A percentile compares a stretch with the other conserved stretches of the same genome.
phyloP scores from a whole-genome alignment of 2,329 filamentous ascomycete species.

The Tolypocladium amazonense region DNA sequence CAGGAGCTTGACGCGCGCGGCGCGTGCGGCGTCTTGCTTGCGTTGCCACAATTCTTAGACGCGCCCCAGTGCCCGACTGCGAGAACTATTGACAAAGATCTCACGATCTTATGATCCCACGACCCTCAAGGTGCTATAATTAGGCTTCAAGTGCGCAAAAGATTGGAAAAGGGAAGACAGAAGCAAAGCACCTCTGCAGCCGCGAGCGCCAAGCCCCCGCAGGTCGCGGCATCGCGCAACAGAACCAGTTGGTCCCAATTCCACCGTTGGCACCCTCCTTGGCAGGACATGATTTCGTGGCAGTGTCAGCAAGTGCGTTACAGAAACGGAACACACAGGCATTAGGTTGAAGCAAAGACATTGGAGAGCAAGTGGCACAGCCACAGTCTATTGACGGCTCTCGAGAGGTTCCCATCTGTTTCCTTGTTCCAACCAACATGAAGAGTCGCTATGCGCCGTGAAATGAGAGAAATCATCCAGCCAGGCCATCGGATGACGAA shows the following conservation, averaged over 20 bases:
- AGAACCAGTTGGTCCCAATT: neutral
- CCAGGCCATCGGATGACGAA: neutral
- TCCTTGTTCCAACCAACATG: neutral
- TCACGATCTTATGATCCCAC: too few species aligned
- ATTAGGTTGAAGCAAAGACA: neutral
- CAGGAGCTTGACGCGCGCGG: neutral
- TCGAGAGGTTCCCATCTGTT: neutral
- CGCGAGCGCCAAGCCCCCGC: neutral
- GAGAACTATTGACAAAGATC: neutral
- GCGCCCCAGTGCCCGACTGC: neutral
- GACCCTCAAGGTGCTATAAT: neutral
- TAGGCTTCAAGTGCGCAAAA: neutral
- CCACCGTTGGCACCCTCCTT: neutral
- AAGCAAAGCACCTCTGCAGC: neutral
- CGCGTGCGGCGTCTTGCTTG: neutral
- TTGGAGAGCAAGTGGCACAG: neutral
- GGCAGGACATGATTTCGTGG: neutral
- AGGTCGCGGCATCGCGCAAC: neutral
- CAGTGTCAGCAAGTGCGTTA: neutral
- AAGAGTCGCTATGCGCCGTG: neutral
- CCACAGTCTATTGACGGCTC: neutral
- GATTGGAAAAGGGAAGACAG: neutral
- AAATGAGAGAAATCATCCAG: neutral
- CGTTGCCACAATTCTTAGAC: neutral
- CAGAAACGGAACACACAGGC: neutral